Conservation (phyloP, 805 yeast genomes). For the Cyberlindnera euphorbiiphila region DNA sequence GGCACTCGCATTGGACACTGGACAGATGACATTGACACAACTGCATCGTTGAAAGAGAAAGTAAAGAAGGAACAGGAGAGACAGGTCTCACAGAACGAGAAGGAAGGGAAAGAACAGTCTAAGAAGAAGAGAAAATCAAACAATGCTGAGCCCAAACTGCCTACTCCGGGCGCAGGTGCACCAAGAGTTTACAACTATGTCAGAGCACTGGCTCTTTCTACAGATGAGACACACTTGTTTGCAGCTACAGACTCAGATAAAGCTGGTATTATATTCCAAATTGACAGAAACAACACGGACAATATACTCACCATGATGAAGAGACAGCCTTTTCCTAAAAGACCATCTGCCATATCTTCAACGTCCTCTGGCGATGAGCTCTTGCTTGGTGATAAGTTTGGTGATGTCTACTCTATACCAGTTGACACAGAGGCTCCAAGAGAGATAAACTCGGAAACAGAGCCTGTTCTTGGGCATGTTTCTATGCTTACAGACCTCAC, state of each 20-base stretch:
- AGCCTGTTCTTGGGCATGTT: constrained; percentile 90
- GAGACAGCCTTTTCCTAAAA: constrained; percentile 79
- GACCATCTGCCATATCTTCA: constrained; percentile 86
- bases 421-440: constrained; percentile 36
- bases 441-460: constrained; percentile 39
- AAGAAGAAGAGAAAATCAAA: constrained; percentile 34
- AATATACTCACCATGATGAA: constrained; percentile 48
- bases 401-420: constrained; percentile 77
- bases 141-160: constrained; percentile 45
- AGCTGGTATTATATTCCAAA: constrained; percentile 59
- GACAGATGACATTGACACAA: constrained; percentile 55
- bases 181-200: constrained; percentile 66
- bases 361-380: constrained; percentile 54
- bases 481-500: constrained; percentile 87
- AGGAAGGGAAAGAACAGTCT: constrained; percentile 34
- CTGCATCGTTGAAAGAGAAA: constrained; percentile 42
- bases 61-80: constrained; percentile 38
- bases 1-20: constrained; percentile 53
- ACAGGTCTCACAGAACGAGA: constrained; percentile 25
- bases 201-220: constrained; percentile 53
- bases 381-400: constrained; percentile 89
- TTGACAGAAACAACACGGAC: constrained; percentile 28
- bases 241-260: constrained; percentile 83
- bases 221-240: constrained; percentile 51
- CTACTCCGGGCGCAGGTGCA: constrained; percentile 65